Conservation (phyloP, 768 basidiomycete species). For the Lactarius psammicola region DNA sequence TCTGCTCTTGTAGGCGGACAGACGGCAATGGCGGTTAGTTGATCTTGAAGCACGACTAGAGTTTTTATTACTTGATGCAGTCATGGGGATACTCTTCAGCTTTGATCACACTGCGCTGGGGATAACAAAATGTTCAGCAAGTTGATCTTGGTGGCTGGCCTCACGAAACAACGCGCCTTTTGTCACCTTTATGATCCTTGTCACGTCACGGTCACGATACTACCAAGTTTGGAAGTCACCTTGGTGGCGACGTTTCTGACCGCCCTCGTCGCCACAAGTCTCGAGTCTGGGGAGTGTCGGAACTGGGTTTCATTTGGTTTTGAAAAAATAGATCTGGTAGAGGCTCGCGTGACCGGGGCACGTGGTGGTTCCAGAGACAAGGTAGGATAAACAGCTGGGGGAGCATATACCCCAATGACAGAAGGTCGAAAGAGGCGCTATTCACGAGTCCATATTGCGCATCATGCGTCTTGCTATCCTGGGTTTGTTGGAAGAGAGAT, state of each 20-base stretch:
- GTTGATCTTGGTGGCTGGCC: conserved; percentile 9
- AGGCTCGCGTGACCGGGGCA: neutral
- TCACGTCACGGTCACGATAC: neutral
- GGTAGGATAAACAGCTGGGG: neutral
- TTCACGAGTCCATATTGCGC: neutral
- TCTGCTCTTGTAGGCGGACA: neutral
- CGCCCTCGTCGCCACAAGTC: neutral
- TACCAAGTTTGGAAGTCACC: neutral
- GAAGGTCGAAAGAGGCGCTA: neutral
- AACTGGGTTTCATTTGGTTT: neutral
- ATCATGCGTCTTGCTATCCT: neutral
- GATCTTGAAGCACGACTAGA: conserved; percentile 13
- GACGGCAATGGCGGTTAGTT: neutral
- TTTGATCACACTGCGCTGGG: conserved; percentile 20
- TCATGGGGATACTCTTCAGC: conserved; percentile 11
- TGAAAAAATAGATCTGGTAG: neutral
- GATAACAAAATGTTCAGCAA: conserved; percentile 9
- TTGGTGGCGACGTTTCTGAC: neutral
- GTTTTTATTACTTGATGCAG: conserved; percentile 11
- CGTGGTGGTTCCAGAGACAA: neutral
- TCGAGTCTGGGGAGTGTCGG: neutral
- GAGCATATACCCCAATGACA: neutral
- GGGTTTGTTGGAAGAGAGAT: neutral
- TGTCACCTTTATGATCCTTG: neutral
- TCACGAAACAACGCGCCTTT: conserved; percentile 18